Conservation (phyloP, 2,329 filamentous ascomycete species). For the Apiospora aurea region DNA sequence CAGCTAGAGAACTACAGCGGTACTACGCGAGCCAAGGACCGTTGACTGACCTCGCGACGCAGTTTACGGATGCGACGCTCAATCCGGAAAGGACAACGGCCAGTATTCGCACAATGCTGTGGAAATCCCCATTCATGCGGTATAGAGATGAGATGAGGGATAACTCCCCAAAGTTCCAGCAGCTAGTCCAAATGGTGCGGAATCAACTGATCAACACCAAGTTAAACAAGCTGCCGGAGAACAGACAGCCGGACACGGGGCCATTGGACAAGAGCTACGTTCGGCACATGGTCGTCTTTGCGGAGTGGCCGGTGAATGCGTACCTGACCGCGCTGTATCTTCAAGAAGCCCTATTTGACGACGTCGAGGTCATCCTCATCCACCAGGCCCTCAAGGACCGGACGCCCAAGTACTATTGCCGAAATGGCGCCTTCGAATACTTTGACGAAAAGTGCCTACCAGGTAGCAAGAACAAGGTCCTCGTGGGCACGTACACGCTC, state of each 20-base stretch:
- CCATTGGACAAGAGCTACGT: background rate
- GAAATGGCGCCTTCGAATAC: background rate
- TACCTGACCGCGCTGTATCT: too few species aligned
- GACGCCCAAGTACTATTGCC: background rate
- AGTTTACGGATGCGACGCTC: background rate
- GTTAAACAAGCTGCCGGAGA: background rate
- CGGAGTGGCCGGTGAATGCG: background rate
- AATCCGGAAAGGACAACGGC: background rate
- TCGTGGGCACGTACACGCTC: background rate
- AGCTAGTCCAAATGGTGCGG: background rate
- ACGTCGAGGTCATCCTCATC: too few species aligned
- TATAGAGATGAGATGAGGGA: background rate
- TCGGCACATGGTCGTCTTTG: slow-evolving; percentile 4
- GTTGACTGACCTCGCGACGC: background rate
- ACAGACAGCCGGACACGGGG: background rate
- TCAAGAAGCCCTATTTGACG: too few species aligned
- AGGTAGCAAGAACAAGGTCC: background rate
- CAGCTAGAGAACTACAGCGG: too few species aligned
- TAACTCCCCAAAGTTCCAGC: background rate
- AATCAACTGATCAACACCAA: background rate
- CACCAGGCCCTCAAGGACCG: background rate
- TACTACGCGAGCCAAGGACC: too few species aligned
- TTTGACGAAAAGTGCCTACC: background rate
- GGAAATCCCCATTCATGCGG: background rate
- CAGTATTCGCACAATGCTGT: background rate